phyloP scores from a whole-genome alignment of 768 basidiomycete genomes.

The Trametes gibbosa region DNA sequence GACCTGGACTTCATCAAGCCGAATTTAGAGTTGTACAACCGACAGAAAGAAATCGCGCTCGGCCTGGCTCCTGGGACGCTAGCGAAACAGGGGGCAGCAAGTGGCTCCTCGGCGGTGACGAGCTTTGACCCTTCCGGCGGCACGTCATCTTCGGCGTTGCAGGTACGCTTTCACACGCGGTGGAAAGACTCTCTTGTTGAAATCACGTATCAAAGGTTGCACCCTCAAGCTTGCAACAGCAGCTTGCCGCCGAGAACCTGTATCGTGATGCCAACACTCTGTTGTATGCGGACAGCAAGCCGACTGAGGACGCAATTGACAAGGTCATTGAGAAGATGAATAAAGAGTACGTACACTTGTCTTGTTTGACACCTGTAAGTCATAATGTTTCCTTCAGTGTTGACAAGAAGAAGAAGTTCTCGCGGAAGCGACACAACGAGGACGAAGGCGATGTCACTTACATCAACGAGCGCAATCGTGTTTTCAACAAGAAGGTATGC shows the following conservation, averaged over 20 bases:
- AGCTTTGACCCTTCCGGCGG: slow-evolving; percentile 52
- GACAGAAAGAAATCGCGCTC: slow-evolving; percentile 83
- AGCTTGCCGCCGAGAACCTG: slow-evolving; percentile 71
- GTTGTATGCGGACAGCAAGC: slow-evolving; percentile 93
- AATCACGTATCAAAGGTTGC: slow-evolving; percentile 38
- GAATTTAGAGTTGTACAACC: slow-evolving; percentile 82
- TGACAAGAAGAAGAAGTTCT: slow-evolving; percentile 88
- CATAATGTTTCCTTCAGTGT: slow-evolving; percentile 45
- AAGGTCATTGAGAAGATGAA: slow-evolving; percentile 89
- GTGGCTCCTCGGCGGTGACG: slow-evolving; percentile 40
- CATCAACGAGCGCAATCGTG: slow-evolving; percentile 97
- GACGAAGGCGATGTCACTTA: slow-evolving; percentile 97
- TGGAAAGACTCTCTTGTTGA: neutral
- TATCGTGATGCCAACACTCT: slow-evolving; percentile 94
- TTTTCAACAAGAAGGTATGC: slow-evolving; percentile 94
- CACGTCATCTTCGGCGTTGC: slow-evolving; percentile 29
- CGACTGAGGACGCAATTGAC: slow-evolving; percentile 93
- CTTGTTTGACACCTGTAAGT: neutral
- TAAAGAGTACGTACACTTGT: slow-evolving; percentile 69
- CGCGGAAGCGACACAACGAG: slow-evolving; percentile 85
- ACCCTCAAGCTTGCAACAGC: slow-evolving; percentile 59
- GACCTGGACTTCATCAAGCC: slow-evolving; percentile 87
- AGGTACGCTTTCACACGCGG: slow-evolving; percentile 30
- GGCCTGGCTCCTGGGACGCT: slow-evolving; percentile 73
- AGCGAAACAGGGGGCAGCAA: slow-evolving; percentile 35